Evolutionary conservation across 192 early-diverging fungal genomes (phyloP), one percentile per base, ranked within the genome.

Genomic region (Backusella liffmaniae): DNA sequence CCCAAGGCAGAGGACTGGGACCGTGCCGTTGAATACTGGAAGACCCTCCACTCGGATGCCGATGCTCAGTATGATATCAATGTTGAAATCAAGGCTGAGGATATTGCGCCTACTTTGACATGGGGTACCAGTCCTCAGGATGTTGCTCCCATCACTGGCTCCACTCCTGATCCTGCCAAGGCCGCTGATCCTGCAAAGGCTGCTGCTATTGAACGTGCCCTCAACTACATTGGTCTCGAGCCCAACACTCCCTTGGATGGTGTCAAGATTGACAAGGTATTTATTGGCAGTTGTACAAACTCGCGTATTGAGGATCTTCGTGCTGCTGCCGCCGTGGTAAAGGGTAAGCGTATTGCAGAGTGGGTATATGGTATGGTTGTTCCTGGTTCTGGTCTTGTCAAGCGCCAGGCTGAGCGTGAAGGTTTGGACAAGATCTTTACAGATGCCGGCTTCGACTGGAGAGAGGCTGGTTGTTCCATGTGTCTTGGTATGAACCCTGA

Each of bases 401-500:
- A 92, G 83, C 74, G 84, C 67, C 91, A 92, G 76, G 90, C 90
- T 29, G 91, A 92, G 83, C 84, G 84, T 21, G 91, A 92, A 78
- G 91, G 91, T 23, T 82, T 92, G 42, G 91, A 89, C 76, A 78
- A 84, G 77, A 84, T 92, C 53, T 91, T 92, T 77, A 90, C 73
- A 46, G 88, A 90, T 35, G 91, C 91, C 70, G 90, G 90, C 10
- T 92, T 91, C 76, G 91, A 92, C 77, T 92, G 90, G 90, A 84
- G 88, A 70, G 90, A 90, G 68, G 90, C 89, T 66, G 90, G 90
- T 36, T 91, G 90, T 78, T 90, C 88, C 62, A 91, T 91, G 90
- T 91, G 90, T 81, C 81, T 92, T 9, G 91, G 91, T 59, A 92
- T 92, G 91, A 92, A 92, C 78, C 88, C 88, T 29, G 91, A 92